Percentiles rank a stretch among this genome's conserved stretches.
phyloP scores from a whole-genome alignment of 768 basidiomycete genomes.

The Phaeotremella fagi region DNA sequence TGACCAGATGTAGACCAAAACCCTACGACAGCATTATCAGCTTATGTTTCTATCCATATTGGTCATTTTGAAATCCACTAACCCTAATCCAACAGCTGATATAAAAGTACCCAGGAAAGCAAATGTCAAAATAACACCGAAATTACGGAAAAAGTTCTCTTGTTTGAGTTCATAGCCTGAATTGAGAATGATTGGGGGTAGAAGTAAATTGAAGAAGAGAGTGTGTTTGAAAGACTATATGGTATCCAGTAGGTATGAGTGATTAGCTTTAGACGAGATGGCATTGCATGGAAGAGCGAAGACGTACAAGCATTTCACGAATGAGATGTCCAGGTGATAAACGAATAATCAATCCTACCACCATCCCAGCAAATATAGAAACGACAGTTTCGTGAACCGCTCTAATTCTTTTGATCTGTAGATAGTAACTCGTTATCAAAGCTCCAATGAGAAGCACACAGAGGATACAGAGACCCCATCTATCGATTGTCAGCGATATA shows the following conservation, averaged over 20 bases:
- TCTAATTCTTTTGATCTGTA: constrained; percentile 93
- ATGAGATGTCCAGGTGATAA: constrained; percentile 90
- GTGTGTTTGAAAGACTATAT: constrained; percentile 89
- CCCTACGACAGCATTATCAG: constrained; percentile 51
- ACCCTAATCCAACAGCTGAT: constrained; percentile 94
- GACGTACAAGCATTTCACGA: constrained; percentile 89
- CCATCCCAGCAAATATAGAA: constrained; percentile 89
- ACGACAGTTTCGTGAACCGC: constrained; percentile 94
- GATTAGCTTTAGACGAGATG: background rate
- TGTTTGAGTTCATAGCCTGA: constrained; percentile 98
- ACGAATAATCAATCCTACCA: constrained; percentile 84
- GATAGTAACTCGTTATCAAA: constrained; percentile 92
- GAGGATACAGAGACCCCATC: constrained; percentile 50
- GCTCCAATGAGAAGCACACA: constrained; percentile 82
- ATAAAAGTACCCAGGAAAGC: constrained; percentile 95
- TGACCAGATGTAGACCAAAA: constrained; percentile 91
- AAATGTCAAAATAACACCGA: constrained; percentile 79
- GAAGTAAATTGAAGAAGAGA: constrained; percentile 93
- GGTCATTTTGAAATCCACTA: constrained; percentile 52
- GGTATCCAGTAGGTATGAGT: background rate
- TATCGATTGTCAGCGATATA: constrained; percentile 6
- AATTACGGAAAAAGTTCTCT: constrained; percentile 98
- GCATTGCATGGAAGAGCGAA: background rate
- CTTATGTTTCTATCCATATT: too few species aligned
- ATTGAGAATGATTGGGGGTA: constrained; percentile 96